Percentiles rank a stretch among this genome's conserved stretches.
Evolutionary conservation across 495 filamentous ascomycete genomes (phyloP).

Genomic region (Lasiosphaeria ovina): DNA sequence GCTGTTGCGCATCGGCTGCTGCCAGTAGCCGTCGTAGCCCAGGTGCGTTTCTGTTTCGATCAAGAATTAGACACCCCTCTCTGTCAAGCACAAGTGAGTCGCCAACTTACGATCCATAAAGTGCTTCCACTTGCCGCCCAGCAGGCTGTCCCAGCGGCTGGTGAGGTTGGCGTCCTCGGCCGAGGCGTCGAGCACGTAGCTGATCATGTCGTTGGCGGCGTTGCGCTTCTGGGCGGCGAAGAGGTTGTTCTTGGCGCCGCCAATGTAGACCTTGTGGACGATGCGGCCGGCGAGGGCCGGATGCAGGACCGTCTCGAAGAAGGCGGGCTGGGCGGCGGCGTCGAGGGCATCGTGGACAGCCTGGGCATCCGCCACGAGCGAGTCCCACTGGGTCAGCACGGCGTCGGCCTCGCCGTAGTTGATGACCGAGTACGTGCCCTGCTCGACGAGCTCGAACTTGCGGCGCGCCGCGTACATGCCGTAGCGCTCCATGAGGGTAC

Average conservation of each 20-base stretch:
- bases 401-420: slow-evolving; percentile 72
- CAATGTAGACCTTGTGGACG: slow-evolving; percentile 60
- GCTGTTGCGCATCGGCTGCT: slow-evolving; percentile 69
- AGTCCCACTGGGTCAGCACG: slow-evolving; percentile 61
- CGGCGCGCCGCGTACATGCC: slow-evolving; percentile 61
- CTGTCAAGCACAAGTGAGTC: neutral
- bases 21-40: slow-evolving; percentile 57
- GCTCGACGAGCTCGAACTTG: slow-evolving; percentile 69
- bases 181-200: slow-evolving; percentile 58
- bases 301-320: slow-evolving; percentile 70
- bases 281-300: slow-evolving; percentile 62
- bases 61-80: slow-evolving; percentile 7
- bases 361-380: slow-evolving; percentile 53
- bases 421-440: slow-evolving; percentile 60
- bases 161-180: slow-evolving; percentile 62
- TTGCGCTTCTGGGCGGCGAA: slow-evolving; percentile 65
- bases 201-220: slow-evolving; percentile 59
- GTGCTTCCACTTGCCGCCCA: slow-evolving; percentile 71
- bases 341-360: slow-evolving; percentile 54
- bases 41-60: slow-evolving; percentile 47
- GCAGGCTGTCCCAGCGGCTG: slow-evolving; percentile 58
- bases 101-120: slow-evolving; percentile 59
- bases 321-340: slow-evolving; percentile 50
- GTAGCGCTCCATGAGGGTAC: slow-evolving; percentile 58
- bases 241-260: slow-evolving; percentile 58